A percentile compares a stretch with the other conserved stretches of the same genome.
Conservation (phyloP, 768 basidiomycete genomes). For the Gautieria morchelliformis region DNA sequence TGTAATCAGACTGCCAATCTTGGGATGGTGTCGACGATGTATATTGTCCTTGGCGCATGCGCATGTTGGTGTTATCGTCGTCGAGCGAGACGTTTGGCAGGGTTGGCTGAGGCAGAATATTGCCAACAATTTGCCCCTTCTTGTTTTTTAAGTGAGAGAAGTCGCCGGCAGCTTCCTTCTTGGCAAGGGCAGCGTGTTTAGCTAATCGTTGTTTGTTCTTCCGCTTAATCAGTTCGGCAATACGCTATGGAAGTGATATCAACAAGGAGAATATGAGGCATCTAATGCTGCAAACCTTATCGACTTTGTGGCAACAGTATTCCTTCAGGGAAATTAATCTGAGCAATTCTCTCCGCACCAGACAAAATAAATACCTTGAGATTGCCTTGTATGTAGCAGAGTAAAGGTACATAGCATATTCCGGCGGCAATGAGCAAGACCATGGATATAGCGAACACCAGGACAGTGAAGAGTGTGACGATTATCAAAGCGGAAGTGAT, state of each 20-base stretch:
- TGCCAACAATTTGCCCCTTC: slow-evolving; percentile 75
- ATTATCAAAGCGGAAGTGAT: slow-evolving; percentile 80
- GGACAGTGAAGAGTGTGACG: slow-evolving; percentile 82
- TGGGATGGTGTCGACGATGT: not conserved
- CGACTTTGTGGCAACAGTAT: slow-evolving; percentile 97
- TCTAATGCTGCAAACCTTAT: slow-evolving; percentile 55
- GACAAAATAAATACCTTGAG: slow-evolving; percentile 57
- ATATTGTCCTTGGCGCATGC: slow-evolving; percentile 27
- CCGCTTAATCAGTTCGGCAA: slow-evolving; percentile 86
- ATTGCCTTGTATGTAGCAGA: slow-evolving; percentile 94
- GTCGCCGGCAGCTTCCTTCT: slow-evolving; percentile 88
- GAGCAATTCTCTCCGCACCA: not conserved
- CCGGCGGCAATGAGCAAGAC: slow-evolving; percentile 76
- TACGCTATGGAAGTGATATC: slow-evolving; percentile 47
- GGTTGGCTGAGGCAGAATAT: slow-evolving; percentile 86
- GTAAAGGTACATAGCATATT: slow-evolving; percentile 84
- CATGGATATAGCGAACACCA: slow-evolving; percentile 79
- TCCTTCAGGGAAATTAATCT: slow-evolving; percentile 39
- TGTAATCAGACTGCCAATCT: slow-evolving; percentile 1
- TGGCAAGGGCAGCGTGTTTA: slow-evolving; percentile 71
- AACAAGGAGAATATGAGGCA: not conserved
- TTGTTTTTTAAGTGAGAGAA: slow-evolving; percentile 88
- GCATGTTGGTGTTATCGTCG: slow-evolving; percentile 53
- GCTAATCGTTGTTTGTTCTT: slow-evolving; percentile 79
- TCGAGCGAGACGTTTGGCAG: slow-evolving; percentile 87